phyloP scores from a whole-genome alignment of 1,284 basidiomycete genomes.

The Hemileia vastatrix region DNA sequence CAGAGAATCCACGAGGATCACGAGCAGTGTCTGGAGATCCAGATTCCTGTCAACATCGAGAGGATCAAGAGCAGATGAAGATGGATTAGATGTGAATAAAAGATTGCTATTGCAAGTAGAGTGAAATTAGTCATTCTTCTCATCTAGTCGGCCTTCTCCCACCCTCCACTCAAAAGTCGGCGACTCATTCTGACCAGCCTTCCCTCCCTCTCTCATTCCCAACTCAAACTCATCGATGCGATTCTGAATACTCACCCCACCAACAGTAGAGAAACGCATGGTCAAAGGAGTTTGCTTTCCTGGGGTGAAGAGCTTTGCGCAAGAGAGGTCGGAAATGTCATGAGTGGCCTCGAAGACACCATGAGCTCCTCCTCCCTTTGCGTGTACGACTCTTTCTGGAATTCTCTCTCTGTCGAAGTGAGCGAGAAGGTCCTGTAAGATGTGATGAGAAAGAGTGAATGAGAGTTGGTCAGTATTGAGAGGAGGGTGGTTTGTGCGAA shows the following conservation, averaged over 20 bases:
- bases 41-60: no score
- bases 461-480: no score
- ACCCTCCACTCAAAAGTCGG: neutral
- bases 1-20: slow-evolving; percentile 81
- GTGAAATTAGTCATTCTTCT: no score
- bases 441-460: neutral
- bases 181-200: no score
- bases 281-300: slow-evolving; percentile 40
- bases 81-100: no score
- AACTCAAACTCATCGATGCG: neutral
- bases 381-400: slow-evolving; percentile 58
- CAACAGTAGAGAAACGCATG: slow-evolving; percentile 49
- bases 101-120: no score
- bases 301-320: slow-evolving; percentile 49
- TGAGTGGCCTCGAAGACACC: slow-evolving; percentile 74
- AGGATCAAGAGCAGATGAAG: no score
- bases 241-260: slow-evolving; percentile 45
- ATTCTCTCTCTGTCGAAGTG: slow-evolving; percentile 92
- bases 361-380: slow-evolving; percentile 78
- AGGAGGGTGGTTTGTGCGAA: no score
- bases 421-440: slow-evolving; percentile 63
- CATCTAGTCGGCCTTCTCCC: no score
- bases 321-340: slow-evolving; percentile 67
- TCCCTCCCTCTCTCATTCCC: neutral
- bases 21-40: slow-evolving; percentile 82